A percentile compares a stretch with the other conserved stretches of the same genome.
These are phyloP conservation scores for Aureobasidium pullulans DNA, from an alignment of 2,329 filamentous ascomycete species.

Conservation along the genomic window DNA sequence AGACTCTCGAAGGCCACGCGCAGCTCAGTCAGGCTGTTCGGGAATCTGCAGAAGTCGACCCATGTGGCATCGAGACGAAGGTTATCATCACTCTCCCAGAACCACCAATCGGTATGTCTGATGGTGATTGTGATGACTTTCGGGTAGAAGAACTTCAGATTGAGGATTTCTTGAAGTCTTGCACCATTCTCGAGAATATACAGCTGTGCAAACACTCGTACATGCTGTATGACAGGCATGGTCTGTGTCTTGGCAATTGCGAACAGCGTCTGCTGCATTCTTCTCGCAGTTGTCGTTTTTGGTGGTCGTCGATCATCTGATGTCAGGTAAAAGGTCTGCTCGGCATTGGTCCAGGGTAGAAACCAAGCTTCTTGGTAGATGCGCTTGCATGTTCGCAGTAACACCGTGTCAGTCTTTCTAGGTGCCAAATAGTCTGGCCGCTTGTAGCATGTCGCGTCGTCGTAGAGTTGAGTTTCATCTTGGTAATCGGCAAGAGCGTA, in stretches of 20 bases:
- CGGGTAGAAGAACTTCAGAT: slow-evolving; percentile 19
- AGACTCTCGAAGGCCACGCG: slow-evolving; percentile 43
- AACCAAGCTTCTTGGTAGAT: slow-evolving; percentile 28
- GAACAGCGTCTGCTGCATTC: slow-evolving; percentile 1
- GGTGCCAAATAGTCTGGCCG: slow-evolving; percentile 27
- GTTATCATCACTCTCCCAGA: slow-evolving; percentile 26
- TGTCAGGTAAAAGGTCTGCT: slow-evolving; percentile 14
- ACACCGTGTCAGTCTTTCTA: slow-evolving; percentile 18
- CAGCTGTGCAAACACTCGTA: slow-evolving; percentile 14
- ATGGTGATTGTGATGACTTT: slow-evolving; percentile 26
- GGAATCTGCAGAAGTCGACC: slow-evolving; percentile 17
- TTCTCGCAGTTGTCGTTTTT: not conserved
- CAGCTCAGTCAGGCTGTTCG: slow-evolving; percentile 26
- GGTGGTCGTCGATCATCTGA: slow-evolving; percentile 3
- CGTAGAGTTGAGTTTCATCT: slow-evolving; percentile 21
- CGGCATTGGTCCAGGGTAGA: slow-evolving; percentile 7
- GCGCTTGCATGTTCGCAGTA: slow-evolving; percentile 31
- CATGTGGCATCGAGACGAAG: slow-evolving; percentile 22
- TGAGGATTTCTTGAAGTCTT: slow-evolving; percentile 16
- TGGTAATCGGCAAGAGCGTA: slow-evolving; percentile 27
- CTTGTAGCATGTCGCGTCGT: slow-evolving; percentile 24
- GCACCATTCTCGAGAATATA: slow-evolving; percentile 2
- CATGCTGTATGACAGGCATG: slow-evolving; percentile 5
- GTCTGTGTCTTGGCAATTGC: not conserved
- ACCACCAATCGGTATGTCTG: slow-evolving; percentile 31